Evolutionary conservation across 768 basidiomycete species (phyloP).

Genomic region (Hygrophorus russula): DNA sequence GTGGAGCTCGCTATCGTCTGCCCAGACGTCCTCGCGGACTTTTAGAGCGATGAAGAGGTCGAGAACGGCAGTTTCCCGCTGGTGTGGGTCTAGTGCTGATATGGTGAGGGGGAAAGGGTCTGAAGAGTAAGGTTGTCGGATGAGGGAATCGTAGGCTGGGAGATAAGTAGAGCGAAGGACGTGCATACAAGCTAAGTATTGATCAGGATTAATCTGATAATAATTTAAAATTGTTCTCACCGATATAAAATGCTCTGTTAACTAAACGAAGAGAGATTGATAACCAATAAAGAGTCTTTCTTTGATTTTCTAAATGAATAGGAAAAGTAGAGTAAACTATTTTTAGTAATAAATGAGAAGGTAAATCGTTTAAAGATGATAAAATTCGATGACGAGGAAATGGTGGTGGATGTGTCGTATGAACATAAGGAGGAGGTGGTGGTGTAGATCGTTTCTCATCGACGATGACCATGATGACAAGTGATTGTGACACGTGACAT

Average conservation of each 20-base stretch:
- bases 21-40: slow-evolving; percentile 69
- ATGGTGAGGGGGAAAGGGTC: slow-evolving; percentile 56
- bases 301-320: slow-evolving; percentile 37
- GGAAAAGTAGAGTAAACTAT: slow-evolving; percentile 61
- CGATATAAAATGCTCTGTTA: slow-evolving; percentile 56
- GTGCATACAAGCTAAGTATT: slow-evolving; percentile 67
- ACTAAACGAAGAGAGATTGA: slow-evolving; percentile 51
- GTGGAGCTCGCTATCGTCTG: slow-evolving; percentile 65
- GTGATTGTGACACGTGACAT: too few relatives aligned
- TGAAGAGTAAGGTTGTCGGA: slow-evolving; percentile 60
- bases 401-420: slow-evolving; percentile 13
- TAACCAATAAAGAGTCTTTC: slow-evolving; percentile 67
- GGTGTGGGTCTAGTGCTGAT: slow-evolving; percentile 20
- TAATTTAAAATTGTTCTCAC: slow-evolving; percentile 20
- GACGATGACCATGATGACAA: slow-evolving; percentile 30
- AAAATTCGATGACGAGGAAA: slow-evolving; percentile 9
- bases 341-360: slow-evolving; percentile 56
- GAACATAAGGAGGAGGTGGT: slow-evolving; percentile 18
- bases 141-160: slow-evolving; percentile 46
- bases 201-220: not conserved
- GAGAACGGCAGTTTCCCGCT: slow-evolving; percentile 65
- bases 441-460: slow-evolving; percentile 21
- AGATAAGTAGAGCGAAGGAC: slow-evolving; percentile 70
- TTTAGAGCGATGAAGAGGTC: slow-evolving; percentile 76
- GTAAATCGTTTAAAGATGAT: slow-evolving; percentile 25